Evolutionary conservation across 768 basidiomycete species (phyloP).

Genomic region (Tylopilus subfusipes): DNA sequence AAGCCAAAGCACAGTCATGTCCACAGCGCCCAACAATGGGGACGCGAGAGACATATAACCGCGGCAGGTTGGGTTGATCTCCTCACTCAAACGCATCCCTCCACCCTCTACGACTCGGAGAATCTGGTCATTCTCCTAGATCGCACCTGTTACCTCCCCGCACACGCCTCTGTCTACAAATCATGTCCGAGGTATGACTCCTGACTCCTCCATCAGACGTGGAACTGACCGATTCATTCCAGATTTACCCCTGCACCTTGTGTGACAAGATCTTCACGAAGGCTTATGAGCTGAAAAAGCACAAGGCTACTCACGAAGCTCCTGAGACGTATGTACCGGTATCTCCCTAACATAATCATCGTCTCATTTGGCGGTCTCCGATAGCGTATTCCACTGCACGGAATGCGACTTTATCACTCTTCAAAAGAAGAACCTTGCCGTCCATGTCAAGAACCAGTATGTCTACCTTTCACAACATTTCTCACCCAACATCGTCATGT

Average conservation of each 20-base stretch:
- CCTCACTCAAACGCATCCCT: background rate
- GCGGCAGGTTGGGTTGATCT: background rate
- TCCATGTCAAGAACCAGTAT: constrained; percentile 24
- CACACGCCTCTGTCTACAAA: background rate
- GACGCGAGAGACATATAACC: constrained; percentile 13
- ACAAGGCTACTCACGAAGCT: constrained; percentile 15
- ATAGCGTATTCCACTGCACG: constrained; percentile 20
- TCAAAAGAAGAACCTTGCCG: constrained; percentile 17
- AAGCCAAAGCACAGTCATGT: background rate
- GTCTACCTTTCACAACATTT: background rate
- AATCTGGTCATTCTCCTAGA: constrained; percentile 20
- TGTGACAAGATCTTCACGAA: constrained; percentile 18
- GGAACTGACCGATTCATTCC: background rate
- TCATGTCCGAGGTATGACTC: constrained; percentile 14
- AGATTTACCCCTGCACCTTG: constrained; percentile 16
- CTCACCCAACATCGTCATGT: background rate
- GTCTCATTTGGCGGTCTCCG: background rate
- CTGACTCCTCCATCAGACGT: background rate
- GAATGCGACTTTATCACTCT: constrained; percentile 18
- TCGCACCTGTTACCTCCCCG: background rate
- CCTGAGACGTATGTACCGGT: constrained; percentile 5
- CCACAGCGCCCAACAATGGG: constrained; percentile 4
- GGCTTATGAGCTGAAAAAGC: constrained; percentile 21
- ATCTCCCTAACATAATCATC: background rate
- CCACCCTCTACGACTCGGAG: background rate